A percentile compares a stretch with the other conserved stretches of the same genome.
Conservation (phyloP, 331 rosid species). For the Telfairia occidentalis region DNA sequence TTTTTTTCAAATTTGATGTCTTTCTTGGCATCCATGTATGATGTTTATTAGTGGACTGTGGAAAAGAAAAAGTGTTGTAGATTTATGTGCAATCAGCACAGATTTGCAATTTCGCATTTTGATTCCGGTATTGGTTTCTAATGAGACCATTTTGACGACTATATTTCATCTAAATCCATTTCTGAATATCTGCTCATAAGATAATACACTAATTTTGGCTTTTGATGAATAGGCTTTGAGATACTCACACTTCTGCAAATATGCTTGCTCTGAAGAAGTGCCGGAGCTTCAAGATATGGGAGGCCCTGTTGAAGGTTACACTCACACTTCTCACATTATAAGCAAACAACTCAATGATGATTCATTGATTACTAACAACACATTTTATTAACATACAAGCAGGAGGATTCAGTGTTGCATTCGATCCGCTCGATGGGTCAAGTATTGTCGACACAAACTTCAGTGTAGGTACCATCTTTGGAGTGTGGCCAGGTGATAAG, state of each 20-base stretch:
- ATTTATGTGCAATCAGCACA: not conserved
- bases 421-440: slow-evolving; percentile 94
- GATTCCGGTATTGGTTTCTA: not conserved
- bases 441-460: slow-evolving; percentile 96
- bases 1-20: not conserved
- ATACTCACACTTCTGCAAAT: slow-evolving; percentile 85
- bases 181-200: not conserved
- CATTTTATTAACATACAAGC: slow-evolving; percentile 6
- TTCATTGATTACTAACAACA: not conserved
- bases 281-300: slow-evolving; percentile 99
- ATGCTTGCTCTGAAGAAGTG: slow-evolving; percentile 91
- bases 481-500: slow-evolving; percentile 98
- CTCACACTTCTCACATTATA: not conserved
- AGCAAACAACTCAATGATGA: not conserved
- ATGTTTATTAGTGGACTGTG: not conserved
- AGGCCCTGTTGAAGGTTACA: slow-evolving; percentile 80
- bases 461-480: slow-evolving; percentile 95
- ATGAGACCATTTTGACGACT: not conserved
- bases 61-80: not conserved
- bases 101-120: not conserved
- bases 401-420: slow-evolving; percentile 99
- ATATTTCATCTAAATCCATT: not conserved
- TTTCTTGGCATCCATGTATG: not conserved
- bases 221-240: slow-evolving; percentile 50
- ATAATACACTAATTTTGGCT: not conserved